Evolutionary conservation across 495 filamentous ascomycete species (phyloP).

Genomic region (Cairneyella variabilis): DNA sequence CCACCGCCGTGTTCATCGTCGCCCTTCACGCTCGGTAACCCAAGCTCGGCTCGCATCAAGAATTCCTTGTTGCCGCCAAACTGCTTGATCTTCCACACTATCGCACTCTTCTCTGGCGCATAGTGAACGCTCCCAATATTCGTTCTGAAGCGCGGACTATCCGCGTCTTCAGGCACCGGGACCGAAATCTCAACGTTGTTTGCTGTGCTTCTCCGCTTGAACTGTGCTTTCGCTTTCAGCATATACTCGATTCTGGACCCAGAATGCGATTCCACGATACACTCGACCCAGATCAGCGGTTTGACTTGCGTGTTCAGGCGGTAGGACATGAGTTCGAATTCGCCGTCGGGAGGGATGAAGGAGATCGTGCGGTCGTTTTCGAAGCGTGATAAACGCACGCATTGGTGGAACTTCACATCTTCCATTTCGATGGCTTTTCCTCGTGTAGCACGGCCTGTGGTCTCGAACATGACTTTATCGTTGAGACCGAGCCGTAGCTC

Average conservation of each 20-base stretch:
- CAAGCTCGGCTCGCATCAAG: conserved; percentile 97
- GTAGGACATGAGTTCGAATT: conserved; percentile 99
- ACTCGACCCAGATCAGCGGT: conserved; percentile 98
- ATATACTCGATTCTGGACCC: conserved; percentile 97
- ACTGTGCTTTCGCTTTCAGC: conserved; percentile 97
- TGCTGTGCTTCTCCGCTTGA: conserved; percentile 95
- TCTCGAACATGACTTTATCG: conserved; percentile 99
- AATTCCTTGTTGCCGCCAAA: conserved; percentile 98
- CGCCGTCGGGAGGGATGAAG: conserved; percentile 97
- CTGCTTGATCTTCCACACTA: conserved; percentile 99
- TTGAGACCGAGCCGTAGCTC: conserved; percentile 93
- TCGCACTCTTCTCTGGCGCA: conserved; percentile 93
- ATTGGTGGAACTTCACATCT: conserved; percentile 99
- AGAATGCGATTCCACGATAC: conserved; percentile 91
- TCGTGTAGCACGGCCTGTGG: conserved; percentile 87
- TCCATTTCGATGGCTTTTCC: conserved; percentile 99
- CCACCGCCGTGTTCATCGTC: conserved; percentile 95
- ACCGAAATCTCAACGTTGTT: conserved; percentile 99
- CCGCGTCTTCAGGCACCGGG: conserved; percentile 95
- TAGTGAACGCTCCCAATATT: conserved; percentile 99
- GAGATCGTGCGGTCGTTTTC: conserved; percentile 99
- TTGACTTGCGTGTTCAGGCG: conserved; percentile 98
- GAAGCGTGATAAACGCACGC: conserved; percentile 90
- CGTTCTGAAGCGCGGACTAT: conserved; percentile 93
- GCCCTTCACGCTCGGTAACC: conserved; percentile 88